These are phyloP conservation scores for Trichophyton benhamiae DNA, from an alignment of 2,329 filamentous ascomycete genomes.

Conservation along the genomic window DNA sequence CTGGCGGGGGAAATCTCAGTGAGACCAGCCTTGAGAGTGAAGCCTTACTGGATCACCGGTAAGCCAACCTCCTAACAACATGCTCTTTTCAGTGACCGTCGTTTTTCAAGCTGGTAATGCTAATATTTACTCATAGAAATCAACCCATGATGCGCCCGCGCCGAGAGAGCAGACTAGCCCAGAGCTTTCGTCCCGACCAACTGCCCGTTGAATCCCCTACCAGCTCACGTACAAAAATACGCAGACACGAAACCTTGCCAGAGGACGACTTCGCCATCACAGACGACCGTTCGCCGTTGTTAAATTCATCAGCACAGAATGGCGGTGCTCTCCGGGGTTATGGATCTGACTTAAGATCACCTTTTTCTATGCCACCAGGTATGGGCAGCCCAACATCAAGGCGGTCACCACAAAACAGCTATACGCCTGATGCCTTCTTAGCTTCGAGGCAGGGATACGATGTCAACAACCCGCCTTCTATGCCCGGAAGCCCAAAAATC, in stretches of 20 bases:
- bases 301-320: not conserved
- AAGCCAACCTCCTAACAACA: constrained; percentile 9
- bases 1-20: constrained; percentile 50
- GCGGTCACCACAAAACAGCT: constrained; percentile 6
- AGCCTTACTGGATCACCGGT: constrained; percentile 76
- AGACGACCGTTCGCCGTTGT: constrained; percentile 1
- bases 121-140: constrained; percentile 30
- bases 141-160: constrained; percentile 53
- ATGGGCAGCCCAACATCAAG: not conserved
- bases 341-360: constrained; percentile 4
- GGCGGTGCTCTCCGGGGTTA: constrained; percentile 9
- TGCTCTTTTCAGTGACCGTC: not conserved
- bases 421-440: constrained; percentile 8
- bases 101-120: not conserved
- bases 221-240: not conserved
- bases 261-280: not conserved
- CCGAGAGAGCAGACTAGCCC: constrained; percentile 38
- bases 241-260: not conserved
- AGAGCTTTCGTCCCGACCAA: constrained; percentile 27
- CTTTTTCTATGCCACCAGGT: not conserved
- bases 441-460: constrained; percentile 38
- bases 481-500: constrained; percentile 46
- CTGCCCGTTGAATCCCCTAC: constrained; percentile 3
- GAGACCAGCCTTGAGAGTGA: constrained; percentile 83
- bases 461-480: constrained; percentile 54